Conservation (phyloP, 345 rosid species). For the Melaleuca quinquenervia region DNA sequence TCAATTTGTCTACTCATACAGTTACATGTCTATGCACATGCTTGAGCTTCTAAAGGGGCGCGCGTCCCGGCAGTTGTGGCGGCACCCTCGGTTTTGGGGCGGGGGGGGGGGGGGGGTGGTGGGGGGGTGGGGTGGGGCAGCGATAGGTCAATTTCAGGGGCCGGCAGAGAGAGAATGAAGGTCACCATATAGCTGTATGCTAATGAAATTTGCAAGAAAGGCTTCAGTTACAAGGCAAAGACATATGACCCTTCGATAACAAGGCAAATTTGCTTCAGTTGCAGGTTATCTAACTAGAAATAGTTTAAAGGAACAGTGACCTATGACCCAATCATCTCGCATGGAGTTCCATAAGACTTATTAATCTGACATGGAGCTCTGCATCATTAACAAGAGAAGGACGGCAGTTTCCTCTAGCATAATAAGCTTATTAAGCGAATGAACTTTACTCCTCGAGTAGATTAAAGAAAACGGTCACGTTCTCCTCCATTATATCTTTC, state of each 20-base stretch:
- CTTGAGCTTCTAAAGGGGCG: no score
- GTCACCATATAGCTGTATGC: not conserved
- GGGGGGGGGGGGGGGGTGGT: no score
- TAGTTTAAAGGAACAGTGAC: not conserved
- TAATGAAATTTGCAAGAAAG: not conserved
- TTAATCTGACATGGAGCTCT: not conserved
- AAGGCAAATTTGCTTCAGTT: no score
- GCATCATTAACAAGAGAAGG: not conserved
- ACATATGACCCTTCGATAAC: no score
- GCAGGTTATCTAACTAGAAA: not conserved
- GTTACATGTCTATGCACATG: no score
- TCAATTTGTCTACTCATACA: no score
- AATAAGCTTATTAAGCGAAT: not conserved
- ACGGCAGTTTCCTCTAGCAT: not conserved
- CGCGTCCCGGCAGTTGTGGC: no score
- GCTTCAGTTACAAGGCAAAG: not conserved
- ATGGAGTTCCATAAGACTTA: not conserved
- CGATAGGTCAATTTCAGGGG: not conserved
- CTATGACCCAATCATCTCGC: not conserved
- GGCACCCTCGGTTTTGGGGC: no score
- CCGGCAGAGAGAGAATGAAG: no score
- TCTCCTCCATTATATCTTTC: not conserved
- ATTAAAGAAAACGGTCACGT: no score
- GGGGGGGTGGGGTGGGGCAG: no score
- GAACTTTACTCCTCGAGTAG: not conserved